A percentile compares a stretch with the other conserved stretches of the same genome.
Evolutionary conservation across 2,329 filamentous ascomycete genomes (phyloP).

Genomic region (Pestalotiopsis sp.): DNA sequence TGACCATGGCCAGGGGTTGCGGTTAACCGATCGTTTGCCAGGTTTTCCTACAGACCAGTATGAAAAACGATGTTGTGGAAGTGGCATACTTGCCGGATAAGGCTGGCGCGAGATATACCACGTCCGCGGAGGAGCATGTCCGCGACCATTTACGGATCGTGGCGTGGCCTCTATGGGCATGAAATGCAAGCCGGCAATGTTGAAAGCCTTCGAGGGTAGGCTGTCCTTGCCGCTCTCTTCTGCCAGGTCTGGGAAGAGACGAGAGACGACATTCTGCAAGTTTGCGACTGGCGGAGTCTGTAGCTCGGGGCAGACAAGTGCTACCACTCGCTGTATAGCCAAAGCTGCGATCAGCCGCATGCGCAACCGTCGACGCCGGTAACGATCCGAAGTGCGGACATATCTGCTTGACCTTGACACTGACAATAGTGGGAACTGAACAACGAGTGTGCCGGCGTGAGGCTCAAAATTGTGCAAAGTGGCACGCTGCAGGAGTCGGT

Average conservation of each 20-base stretch:
- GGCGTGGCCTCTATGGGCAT: conserved; percentile 34
- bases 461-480: conserved; percentile 49
- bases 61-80: conserved; percentile 24
- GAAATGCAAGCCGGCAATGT: conserved; percentile 49
- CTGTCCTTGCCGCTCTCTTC: conserved; percentile 13
- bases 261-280: conserved; percentile 46
- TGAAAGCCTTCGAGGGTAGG: conserved; percentile 46
- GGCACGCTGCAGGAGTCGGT: conserved; percentile 51
- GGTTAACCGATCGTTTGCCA: conserved; percentile 9
- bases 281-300: conserved; percentile 42
- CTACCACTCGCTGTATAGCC: conserved; percentile 49
- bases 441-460: conserved; percentile 48
- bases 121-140: conserved; percentile 19
- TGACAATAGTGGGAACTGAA: conserved; percentile 43
- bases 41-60: conserved; percentile 19
- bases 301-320: conserved; percentile 51
- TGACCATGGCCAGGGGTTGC: conserved; percentile 26
- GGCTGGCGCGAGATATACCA: conserved; percentile 52
- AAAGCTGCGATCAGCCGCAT: conserved; percentile 47
- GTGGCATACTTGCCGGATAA: conserved; percentile 41
- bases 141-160: conserved; percentile 7
- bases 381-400: conserved; percentile 19
- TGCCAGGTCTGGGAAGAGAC: conserved; percentile 50
- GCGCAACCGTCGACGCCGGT: conserved; percentile 32
- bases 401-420: conserved; percentile 20